phyloP scores from a whole-genome alignment of 1,284 basidiomycete genomes.

The Dichomitus squalens region DNA sequence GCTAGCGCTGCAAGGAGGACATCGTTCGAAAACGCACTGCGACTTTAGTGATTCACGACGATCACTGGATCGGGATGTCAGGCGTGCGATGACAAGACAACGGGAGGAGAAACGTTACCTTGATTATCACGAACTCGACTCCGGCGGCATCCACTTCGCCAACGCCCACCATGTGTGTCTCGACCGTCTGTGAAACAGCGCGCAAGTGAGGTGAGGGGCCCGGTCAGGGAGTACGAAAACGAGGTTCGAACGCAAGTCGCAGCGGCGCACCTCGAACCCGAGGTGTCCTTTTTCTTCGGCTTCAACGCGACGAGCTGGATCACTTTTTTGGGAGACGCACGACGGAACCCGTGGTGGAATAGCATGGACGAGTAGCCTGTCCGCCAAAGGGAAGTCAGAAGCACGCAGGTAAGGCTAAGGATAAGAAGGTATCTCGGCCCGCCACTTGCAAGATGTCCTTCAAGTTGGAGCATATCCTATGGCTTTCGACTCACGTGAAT shows the following conservation, averaged over 20 bases:
- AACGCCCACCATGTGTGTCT: background rate
- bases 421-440: too few species aligned
- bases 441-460: too few species aligned
- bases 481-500: too few species aligned
- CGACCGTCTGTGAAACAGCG: background rate
- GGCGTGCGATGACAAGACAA: too few species aligned
- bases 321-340: background rate
- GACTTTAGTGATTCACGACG: too few species aligned
- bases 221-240: too few species aligned
- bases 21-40: too few species aligned
- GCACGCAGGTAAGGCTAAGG: background rate
- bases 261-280: background rate
- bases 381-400: background rate
- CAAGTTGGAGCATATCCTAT: too few species aligned
- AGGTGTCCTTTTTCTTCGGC: background rate
- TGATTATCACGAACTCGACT: background rate
- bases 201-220: too few species aligned
- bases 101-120: background rate
- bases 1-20: too few species aligned
- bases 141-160: background rate
- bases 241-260: too few species aligned
- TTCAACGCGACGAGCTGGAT: background rate
- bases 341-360: background rate
- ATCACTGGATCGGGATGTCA: too few species aligned
- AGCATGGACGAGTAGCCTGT: background rate